Percentiles rank a stretch among this genome's conserved stretches.
These are phyloP conservation scores for Dalbergia oliveri DNA, from an alignment of 306 rosid genomes.

Conservation along the genomic window DNA sequence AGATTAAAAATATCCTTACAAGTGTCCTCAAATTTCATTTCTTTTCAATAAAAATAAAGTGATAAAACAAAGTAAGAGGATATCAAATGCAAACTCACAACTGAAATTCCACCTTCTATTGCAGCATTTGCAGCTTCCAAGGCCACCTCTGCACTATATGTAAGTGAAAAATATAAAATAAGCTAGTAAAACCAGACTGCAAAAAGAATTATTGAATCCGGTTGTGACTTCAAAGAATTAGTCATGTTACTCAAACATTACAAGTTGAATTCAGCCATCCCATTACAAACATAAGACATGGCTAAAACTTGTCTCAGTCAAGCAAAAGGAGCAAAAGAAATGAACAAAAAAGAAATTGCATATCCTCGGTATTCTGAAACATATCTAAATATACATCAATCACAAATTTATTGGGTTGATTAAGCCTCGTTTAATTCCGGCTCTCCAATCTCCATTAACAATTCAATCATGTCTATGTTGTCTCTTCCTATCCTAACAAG, in stretches of 20 bases:
- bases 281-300: neutral
- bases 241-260: neutral
- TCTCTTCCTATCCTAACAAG: slow-evolving; percentile 2
- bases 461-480: slow-evolving; percentile 7
- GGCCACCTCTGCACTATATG: slow-evolving; percentile 80
- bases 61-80: slow-evolving; percentile 23
- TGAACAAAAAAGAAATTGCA: neutral
- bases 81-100: slow-evolving; percentile 63
- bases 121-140: slow-evolving; percentile 91
- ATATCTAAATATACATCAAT: neutral
- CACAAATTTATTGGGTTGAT: neutral
- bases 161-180: slow-evolving; percentile 36
- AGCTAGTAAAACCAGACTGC: slow-evolving; percentile 17
- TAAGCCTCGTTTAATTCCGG: neutral
- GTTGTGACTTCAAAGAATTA: neutral
- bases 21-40: too few relatives aligned
- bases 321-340: neutral
- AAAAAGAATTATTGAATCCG: neutral
- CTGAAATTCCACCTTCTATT: slow-evolving; percentile 80
- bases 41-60: neutral
- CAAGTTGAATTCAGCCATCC: neutral
- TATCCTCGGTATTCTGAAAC: neutral
- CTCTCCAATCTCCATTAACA: neutral
- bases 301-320: neutral
- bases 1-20: too few relatives aligned